Conservation (phyloP, 2,329 filamentous ascomycete genomes). For the Ophiostoma populinum region DNA sequence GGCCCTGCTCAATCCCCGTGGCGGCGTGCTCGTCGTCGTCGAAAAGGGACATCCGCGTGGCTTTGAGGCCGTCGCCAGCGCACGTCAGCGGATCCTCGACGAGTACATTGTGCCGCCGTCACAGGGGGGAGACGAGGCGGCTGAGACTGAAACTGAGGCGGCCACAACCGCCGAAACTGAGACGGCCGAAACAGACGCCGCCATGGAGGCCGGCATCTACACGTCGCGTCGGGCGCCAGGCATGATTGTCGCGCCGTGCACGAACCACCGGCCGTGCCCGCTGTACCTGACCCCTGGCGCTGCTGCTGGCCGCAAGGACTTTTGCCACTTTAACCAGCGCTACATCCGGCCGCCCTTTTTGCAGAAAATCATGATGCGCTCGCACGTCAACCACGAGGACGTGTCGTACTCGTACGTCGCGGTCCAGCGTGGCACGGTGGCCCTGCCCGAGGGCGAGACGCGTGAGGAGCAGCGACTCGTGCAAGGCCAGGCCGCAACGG, state of each 20-base stretch:
- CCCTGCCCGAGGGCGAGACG: not conserved
- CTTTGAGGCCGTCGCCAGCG: slow-evolving; percentile 80
- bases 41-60: slow-evolving; percentile 86
- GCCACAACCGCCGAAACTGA: not conserved
- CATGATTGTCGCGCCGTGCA: slow-evolving; percentile 61
- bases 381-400: slow-evolving; percentile 70
- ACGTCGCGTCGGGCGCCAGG: slow-evolving; percentile 33
- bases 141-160: too few relatives aligned
- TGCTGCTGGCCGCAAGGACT: slow-evolving; percentile 63
- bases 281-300: slow-evolving; percentile 66
- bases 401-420: slow-evolving; percentile 81
- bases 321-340: slow-evolving; percentile 79
- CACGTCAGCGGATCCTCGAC: slow-evolving; percentile 61
- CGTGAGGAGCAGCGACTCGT: slow-evolving; percentile 10
- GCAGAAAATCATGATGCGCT: slow-evolving; percentile 53
- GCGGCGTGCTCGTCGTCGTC: slow-evolving; percentile 70
- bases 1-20: slow-evolving; percentile 66
- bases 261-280: slow-evolving; percentile 73
- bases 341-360: slow-evolving; percentile 73
- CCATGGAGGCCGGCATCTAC: not conserved
- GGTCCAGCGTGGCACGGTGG: slow-evolving; percentile 49
- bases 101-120: slow-evolving; percentile 51
- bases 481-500: slow-evolving; percentile 39
- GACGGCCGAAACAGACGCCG: slow-evolving; percentile 7
- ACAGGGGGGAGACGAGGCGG: slow-evolving; percentile 10